phyloP scores from a whole-genome alignment of 768 basidiomycete genomes.

The Lactarius quietus region DNA sequence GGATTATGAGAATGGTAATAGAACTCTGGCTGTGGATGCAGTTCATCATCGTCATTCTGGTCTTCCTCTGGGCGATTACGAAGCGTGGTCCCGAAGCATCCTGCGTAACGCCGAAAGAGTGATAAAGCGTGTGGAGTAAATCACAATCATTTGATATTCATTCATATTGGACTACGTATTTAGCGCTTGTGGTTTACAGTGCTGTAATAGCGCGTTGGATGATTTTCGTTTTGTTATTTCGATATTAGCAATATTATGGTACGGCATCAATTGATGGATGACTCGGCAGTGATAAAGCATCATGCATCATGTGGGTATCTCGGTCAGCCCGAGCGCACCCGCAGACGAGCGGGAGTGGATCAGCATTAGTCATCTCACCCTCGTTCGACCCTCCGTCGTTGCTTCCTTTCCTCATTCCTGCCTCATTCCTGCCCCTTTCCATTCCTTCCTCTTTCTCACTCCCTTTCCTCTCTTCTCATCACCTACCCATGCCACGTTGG shows the following conservation, averaged over 20 bases:
- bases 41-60: constrained; percentile 66
- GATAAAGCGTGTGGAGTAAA: constrained; percentile 6
- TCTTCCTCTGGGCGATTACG: constrained; percentile 82
- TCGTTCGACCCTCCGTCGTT: background rate
- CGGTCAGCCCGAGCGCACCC: no score
- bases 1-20: constrained; percentile 47
- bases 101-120: constrained; percentile 44
- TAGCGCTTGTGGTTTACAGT: background rate
- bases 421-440: background rate
- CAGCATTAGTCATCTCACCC: background rate
- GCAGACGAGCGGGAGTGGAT: no score
- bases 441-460: background rate
- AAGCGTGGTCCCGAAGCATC: constrained; percentile 70
- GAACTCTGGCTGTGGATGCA: constrained; percentile 86
- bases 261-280: no score
- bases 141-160: background rate
- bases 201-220: no score
- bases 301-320: no score
- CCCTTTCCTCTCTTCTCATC: background rate
- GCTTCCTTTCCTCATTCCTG: background rate
- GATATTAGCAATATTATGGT: background rate
- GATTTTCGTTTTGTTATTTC: background rate
- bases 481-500: constrained; percentile 22
- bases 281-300: no score
- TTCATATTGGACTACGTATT: background rate